These are phyloP conservation scores for Fistulinella cinereoalba DNA, from an alignment of 1,284 basidiomycete genomes.

Conservation along the genomic window DNA sequence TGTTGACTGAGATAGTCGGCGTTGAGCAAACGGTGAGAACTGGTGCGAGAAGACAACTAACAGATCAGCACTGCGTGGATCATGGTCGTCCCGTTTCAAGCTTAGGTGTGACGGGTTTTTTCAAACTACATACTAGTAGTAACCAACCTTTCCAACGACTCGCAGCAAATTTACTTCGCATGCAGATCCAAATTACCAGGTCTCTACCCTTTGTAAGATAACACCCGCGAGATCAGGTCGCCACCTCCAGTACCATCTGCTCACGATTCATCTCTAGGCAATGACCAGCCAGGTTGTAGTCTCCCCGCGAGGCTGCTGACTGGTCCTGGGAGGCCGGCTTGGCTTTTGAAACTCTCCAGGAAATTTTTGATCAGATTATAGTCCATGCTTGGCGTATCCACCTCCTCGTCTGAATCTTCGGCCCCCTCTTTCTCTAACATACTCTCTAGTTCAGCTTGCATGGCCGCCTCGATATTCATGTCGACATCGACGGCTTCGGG, in stretches of 20 bases:
- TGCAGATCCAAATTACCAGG: no score
- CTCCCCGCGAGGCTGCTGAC: constrained; percentile 85
- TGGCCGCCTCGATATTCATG: constrained; percentile 70
- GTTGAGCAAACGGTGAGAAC: constrained; percentile 39
- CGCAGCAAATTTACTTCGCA: no score
- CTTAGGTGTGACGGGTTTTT: no score
- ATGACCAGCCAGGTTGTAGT: constrained; percentile 68
- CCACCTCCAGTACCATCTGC: neutral
- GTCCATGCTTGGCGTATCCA: constrained; percentile 54
- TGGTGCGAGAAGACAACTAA: constrained; percentile 38
- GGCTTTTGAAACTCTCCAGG: constrained; percentile 90
- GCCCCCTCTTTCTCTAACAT: constrained; percentile 55
- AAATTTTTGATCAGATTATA: constrained; percentile 94
- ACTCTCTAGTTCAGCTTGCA: constrained; percentile 81
- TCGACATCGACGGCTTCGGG: constrained; percentile 42
- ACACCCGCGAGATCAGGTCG: neutral
- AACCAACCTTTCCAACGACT: no score
- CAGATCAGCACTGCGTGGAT: constrained; percentile 86
- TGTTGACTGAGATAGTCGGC: constrained; percentile 62
- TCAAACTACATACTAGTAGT: no score
- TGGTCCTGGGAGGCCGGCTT: constrained; percentile 82
- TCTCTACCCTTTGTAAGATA: no score
- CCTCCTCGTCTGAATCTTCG: constrained; percentile 52
- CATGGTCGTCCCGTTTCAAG: constrained; percentile 53
- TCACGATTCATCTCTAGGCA: constrained; percentile 61